Base-by-base conservation (phyloP, 1,139 yeast genomes). In the Taphrina populina region DNA sequence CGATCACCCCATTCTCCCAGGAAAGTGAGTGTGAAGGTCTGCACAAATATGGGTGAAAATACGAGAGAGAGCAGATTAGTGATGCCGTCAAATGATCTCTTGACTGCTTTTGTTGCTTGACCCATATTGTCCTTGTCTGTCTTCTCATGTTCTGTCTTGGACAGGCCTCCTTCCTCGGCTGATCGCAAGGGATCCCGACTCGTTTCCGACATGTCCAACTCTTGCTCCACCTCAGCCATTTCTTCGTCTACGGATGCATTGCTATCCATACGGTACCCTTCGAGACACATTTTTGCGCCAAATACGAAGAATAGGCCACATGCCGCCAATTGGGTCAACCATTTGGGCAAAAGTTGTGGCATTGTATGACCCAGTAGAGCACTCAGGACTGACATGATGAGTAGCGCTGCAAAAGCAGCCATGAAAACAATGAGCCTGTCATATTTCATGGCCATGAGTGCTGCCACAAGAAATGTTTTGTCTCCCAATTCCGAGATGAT, bases 1-100 rank as follows among this genome's bases (percentile, higher is more conserved):
- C 98, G 82, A 70, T 92, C 99, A 51, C 99, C 99, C 95, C 97
- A 88, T 73, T 92, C 99, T 58, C 96, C 98, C 57, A 92, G 74
- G 69, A 94, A 94, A 1, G 96, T 88, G 97, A 94, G 90, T 55
- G 83, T 82, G 68, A 92, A 92, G 3, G 92, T 94, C 72, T 92
- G 96, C 63, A 90, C 84, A 90, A 95, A 92, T 13, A 83, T 73
- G 1, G 98, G 98, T 4, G 95, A 84, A 54, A 92, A 74, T 13
- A 88, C 72, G 59, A 82, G 78, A 2, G 80, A 71, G 2, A 83
- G 81, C 60, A 84, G 73, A 62, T 81, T 77, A 41, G 72, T 70
- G 34, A 82, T 58, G 8, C 76, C 75, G 35, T 69, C 69, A 21
- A 58, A 11, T 33, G 67, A 44, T 41, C 63, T 35, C 36, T 34